Percentiles rank a stretch among this genome's conserved stretches.
phyloP scores from a whole-genome alignment of 2,329 filamentous ascomycete genomes.

The Stachybotrys elegans region DNA sequence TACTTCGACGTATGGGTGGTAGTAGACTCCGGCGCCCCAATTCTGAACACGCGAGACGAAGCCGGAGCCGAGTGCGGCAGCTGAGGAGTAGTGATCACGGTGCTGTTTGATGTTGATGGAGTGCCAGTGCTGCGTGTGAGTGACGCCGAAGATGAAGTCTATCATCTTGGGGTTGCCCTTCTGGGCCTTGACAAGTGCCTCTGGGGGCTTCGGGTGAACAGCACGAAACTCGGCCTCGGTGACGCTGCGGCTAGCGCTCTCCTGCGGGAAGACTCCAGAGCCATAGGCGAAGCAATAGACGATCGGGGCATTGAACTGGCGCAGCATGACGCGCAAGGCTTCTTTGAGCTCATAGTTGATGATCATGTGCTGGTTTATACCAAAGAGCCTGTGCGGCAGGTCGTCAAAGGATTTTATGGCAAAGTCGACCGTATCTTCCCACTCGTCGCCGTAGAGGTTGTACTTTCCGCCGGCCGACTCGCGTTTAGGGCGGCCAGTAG shows the following conservation, averaged over 20 bases:
- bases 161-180: conserved; percentile 92
- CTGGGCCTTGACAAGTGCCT: conserved; percentile 78
- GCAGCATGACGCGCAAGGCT: conserved; percentile 77
- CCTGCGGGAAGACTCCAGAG: conserved; percentile 89
- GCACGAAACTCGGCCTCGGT: conserved; percentile 53
- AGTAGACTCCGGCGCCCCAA: conserved; percentile 93
- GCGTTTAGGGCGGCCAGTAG: conserved; percentile 14
- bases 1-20: conserved; percentile 91
- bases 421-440: conserved; percentile 37
- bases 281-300: conserved; percentile 97
- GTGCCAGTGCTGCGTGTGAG: conserved; percentile 95
- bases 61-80: conserved; percentile 79
- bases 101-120: conserved; percentile 86
- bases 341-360: conserved; percentile 97
- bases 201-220: conserved; percentile 76
- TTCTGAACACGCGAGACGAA: conserved; percentile 84
- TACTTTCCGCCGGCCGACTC: conserved; percentile 24
- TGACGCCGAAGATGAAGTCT: conserved; percentile 95
- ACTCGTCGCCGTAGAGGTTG: conserved; percentile 34
- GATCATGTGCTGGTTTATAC: conserved; percentile 92
- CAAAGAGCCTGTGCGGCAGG: conserved; percentile 57
- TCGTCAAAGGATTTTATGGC: conserved; percentile 39
- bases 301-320: conserved; percentile 89
- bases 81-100: conserved; percentile 83
- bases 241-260: conserved; percentile 44